These are phyloP conservation scores for Candida nemodendra DNA, from an alignment of 805 yeast genomes.

Conservation along the genomic window DNA sequence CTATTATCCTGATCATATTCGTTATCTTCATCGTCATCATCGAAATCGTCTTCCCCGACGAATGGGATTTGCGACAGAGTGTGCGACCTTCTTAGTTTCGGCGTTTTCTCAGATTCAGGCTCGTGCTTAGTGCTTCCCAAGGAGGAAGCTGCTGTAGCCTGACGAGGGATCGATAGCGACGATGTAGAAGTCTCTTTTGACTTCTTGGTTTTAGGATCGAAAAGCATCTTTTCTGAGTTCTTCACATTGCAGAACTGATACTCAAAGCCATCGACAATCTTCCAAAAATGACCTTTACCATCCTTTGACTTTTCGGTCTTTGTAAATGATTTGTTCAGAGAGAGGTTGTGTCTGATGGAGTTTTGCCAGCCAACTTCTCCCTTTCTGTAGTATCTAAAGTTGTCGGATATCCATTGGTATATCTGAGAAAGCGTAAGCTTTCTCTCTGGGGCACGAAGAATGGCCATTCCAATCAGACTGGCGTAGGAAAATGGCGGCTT, in stretches of 20 bases:
- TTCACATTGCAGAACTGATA: slow-evolving; percentile 71
- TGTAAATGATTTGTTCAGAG: slow-evolving; percentile 88
- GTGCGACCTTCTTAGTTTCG: slow-evolving; percentile 8
- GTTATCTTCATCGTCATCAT: slow-evolving; percentile 11
- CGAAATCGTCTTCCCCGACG: slow-evolving; percentile 7
- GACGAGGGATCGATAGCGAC: neutral
- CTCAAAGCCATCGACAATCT: slow-evolving; percentile 80
- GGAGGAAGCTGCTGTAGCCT: slow-evolving; percentile 7
- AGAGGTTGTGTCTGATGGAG: slow-evolving; percentile 90
- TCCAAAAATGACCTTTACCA: slow-evolving; percentile 93
- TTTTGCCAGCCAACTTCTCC: slow-evolving; percentile 97
- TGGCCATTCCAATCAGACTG: slow-evolving; percentile 88
- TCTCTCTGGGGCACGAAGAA: slow-evolving; percentile 70
- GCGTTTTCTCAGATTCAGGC: neutral
- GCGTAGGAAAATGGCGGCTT: slow-evolving; percentile 97
- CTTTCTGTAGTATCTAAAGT: slow-evolving; percentile 77
- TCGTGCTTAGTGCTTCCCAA: neutral
- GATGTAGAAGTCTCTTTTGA: slow-evolving; percentile 1
- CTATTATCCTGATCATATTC: slow-evolving; percentile 16
- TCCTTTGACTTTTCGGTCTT: slow-evolving; percentile 90
- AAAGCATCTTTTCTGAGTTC: slow-evolving; percentile 38
- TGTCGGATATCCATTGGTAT: slow-evolving; percentile 86
- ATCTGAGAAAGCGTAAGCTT: slow-evolving; percentile 80
- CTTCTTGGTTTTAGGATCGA: slow-evolving; percentile 6
- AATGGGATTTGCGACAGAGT: slow-evolving; percentile 14